Evolutionary conservation across 2,329 filamentous ascomycete genomes (phyloP).

Genomic region (Fusarium sp.): DNA sequence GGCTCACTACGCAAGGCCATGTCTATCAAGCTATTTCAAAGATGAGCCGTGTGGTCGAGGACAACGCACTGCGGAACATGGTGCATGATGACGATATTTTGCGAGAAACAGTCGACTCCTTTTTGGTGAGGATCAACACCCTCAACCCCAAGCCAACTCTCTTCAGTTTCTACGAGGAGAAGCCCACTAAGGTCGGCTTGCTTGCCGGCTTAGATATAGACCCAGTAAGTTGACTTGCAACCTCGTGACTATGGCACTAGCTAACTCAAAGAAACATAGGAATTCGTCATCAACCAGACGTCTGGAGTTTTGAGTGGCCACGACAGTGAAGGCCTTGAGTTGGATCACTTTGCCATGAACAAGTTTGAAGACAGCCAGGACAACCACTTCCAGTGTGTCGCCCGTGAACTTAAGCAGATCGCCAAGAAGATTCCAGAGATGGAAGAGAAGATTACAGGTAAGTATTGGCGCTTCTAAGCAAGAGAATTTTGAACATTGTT

Average conservation of each 20-base stretch:
- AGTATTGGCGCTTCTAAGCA: background rate
- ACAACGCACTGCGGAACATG: slow-evolving; percentile 7
- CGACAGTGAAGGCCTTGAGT: background rate
- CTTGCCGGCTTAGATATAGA: background rate
- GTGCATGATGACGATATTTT: slow-evolving; percentile 9
- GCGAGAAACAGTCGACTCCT: background rate
- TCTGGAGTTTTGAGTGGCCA: background rate
- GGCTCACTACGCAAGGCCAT: background rate
- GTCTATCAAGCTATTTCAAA: background rate
- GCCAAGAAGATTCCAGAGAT: background rate
- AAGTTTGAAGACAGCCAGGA: background rate
- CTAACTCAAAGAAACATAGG: background rate
- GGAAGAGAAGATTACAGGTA: background rate
- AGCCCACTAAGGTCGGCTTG: background rate
- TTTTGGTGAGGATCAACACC: background rate
- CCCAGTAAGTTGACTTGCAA: background rate
- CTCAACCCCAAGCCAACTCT: background rate
- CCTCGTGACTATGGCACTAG: background rate
- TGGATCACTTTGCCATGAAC: slow-evolving; percentile 1
- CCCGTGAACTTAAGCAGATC: background rate
- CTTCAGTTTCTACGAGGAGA: background rate
- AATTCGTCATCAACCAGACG: background rate
- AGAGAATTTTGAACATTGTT: too few species aligned
- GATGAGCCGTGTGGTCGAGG: background rate
- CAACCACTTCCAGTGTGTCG: background rate